phyloP scores from a whole-genome alignment of 1,284 basidiomycete species.

The Inonotus obliquus region DNA sequence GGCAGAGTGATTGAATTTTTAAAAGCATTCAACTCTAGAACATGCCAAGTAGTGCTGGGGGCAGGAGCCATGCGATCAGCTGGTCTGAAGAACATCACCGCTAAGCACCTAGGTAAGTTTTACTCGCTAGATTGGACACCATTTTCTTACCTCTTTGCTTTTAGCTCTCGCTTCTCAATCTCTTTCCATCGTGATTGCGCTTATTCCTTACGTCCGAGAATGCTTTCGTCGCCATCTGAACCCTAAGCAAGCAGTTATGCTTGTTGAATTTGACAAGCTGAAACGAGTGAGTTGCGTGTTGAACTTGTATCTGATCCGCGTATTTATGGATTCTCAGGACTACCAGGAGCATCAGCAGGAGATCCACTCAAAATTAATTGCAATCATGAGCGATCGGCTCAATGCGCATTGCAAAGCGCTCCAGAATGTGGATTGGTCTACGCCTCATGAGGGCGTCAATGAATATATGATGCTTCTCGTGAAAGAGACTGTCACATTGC shows the following conservation, averaged over 20 bases:
- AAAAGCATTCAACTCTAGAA: conserved; percentile 96
- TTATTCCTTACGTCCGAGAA: conserved; percentile 95
- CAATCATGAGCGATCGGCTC: conserved; percentile 97
- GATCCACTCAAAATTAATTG: conserved; percentile 95
- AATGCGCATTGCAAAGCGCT: conserved; percentile 80
- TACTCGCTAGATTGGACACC: not conserved
- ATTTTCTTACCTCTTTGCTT: not conserved
- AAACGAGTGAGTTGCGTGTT: conserved; percentile 68
- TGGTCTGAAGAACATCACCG: conserved; percentile 97
- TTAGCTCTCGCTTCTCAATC: conserved; percentile 93
- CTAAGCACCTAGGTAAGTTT: conserved; percentile 85
- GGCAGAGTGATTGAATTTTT: conserved; percentile 91
- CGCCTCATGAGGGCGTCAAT: conserved; percentile 55
- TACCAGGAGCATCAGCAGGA: conserved; percentile 99
- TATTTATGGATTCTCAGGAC: conserved; percentile 50
- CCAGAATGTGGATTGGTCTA: conserved; percentile 77
- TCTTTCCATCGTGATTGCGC: conserved; percentile 89
- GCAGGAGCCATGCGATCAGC: conserved; percentile 98
- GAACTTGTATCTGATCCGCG: not conserved
- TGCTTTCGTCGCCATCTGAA: conserved; percentile 89
- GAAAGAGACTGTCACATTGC: conserved; percentile 93
- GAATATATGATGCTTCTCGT: conserved; percentile 88
- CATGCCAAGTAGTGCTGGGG: conserved; percentile 96
- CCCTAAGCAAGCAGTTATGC: conserved; percentile 91
- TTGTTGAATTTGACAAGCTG: conserved; percentile 97